These are phyloP conservation scores for Kazachstania sp. DNA, from an alignment of 1,139 yeast species.

Conservation along the genomic window DNA sequence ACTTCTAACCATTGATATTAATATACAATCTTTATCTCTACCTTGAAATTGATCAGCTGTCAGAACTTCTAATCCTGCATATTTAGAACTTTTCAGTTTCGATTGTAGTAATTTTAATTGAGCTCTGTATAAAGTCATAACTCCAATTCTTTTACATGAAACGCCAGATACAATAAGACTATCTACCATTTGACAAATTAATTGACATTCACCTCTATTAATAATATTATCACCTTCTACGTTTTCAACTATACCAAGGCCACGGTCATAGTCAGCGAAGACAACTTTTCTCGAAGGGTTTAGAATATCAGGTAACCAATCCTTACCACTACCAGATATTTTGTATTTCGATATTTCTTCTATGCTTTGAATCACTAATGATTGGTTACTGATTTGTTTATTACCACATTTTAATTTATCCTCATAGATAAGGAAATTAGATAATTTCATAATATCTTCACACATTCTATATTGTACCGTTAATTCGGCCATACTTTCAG, in stretches of 20 bases:
- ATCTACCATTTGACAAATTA: conserved; percentile 56
- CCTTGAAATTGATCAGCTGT: conserved; percentile 98
- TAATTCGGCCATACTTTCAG: conserved; percentile 62
- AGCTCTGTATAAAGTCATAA: conserved; percentile 81
- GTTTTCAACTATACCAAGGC: conserved; percentile 45
- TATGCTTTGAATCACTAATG: conserved; percentile 39
- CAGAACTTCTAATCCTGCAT: conserved; percentile 54
- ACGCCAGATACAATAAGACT: conserved; percentile 57
- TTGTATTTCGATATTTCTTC: conserved; percentile 13
- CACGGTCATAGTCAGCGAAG: conserved; percentile 66
- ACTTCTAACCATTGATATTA: conserved; percentile 80
- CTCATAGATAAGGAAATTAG: conserved; percentile 70
- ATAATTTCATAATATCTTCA: conserved; percentile 72
- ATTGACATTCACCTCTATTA: conserved; percentile 61
- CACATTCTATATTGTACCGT: conserved; percentile 91
- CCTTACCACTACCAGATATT: conserved; percentile 10
- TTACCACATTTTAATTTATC: conserved; percentile 73
- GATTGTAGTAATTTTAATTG: conserved; percentile 55
- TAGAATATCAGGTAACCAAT: conserved; percentile 42
- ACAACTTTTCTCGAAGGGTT: conserved; percentile 50
- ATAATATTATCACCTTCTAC: conserved; percentile 57
- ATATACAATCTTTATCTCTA: conserved; percentile 82
- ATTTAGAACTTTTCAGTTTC: conserved; percentile 33
- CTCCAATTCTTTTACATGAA: conserved; percentile 50
- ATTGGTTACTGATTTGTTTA: conserved; percentile 49